phyloP scores from a whole-genome alignment of 768 basidiomycete species.

The Leccinum barrowsii region DNA sequence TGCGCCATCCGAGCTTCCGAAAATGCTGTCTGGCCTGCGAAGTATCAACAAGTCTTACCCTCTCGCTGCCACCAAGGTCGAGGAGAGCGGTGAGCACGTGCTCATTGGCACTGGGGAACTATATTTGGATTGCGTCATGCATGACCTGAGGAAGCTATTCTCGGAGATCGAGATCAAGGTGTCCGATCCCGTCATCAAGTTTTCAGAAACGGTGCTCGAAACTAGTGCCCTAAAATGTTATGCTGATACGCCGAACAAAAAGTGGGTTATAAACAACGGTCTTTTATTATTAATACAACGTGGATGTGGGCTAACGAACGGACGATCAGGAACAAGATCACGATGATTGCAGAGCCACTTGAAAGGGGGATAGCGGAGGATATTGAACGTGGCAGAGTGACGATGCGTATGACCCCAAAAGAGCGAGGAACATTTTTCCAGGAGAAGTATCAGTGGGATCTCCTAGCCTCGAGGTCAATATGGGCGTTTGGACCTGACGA shows the following conservation, averaged over 20 bases:
- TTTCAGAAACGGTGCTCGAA: slow-evolving; percentile 97
- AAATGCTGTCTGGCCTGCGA: slow-evolving; percentile 95
- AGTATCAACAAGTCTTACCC: slow-evolving; percentile 99
- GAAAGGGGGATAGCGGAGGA: slow-evolving; percentile 96
- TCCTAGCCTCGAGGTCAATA: slow-evolving; percentile 95
- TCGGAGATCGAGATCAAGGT: slow-evolving; percentile 99
- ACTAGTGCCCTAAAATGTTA: slow-evolving; percentile 98
- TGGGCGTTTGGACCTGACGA: slow-evolving; percentile 99
- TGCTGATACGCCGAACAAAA: slow-evolving; percentile 98
- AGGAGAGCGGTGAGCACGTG: slow-evolving; percentile 98
- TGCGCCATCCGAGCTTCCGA: slow-evolving; percentile 94
- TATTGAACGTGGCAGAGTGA: slow-evolving; percentile 88
- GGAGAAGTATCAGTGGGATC: slow-evolving; percentile 97
- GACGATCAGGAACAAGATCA: slow-evolving; percentile 81
- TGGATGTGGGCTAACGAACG: slow-evolving; percentile 12
- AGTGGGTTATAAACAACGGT: slow-evolving; percentile 47
- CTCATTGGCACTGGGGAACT: slow-evolving; percentile 95
- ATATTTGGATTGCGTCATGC: slow-evolving; percentile 95
- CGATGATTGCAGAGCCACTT: slow-evolving; percentile 98
- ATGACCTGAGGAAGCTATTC: slow-evolving; percentile 88
- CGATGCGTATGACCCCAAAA: slow-evolving; percentile 93
- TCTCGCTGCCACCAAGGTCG: slow-evolving; percentile 90
- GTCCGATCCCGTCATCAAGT: slow-evolving; percentile 97
- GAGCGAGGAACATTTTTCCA: slow-evolving; percentile 96
- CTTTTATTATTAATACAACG: slow-evolving; percentile 4